Base-by-base conservation (phyloP, 2,329 filamentous ascomycete genomes). In the Alternaria rosae region DNA sequence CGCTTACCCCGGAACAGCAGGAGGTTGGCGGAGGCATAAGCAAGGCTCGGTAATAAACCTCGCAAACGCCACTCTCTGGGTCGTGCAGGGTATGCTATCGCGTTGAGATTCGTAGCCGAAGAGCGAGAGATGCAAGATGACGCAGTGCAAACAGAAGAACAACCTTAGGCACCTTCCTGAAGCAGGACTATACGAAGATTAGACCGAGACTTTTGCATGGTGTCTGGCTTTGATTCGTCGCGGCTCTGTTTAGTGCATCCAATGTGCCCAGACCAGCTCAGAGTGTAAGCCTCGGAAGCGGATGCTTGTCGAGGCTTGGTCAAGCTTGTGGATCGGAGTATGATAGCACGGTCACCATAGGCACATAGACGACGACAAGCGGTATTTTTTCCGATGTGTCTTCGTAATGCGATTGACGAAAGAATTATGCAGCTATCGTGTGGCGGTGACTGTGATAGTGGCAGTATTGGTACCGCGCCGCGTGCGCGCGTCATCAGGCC, bases 1-100 rank as follows among this genome's bases (percentile, higher is more conserved):
- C 67, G 54, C 69, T 67, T 71, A 17, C 25, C 70, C 61, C 43
- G 23, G 64, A 67, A 45, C 52, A 70, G 69, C 64, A 70, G 69
- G 68, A 66, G 59, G 51, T 44, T 51, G 41, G 21, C 20, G 43
- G 20, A 26, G 35, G 21, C 35, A 43, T 21, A n/a, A 42, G 26
- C 28, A n/a, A 45, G 35, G 25, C 42, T 38, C 44, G 59, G 35
- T 25, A 43, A 43, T 51, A 50, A 44, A 38, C 25, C 54, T 56
- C 20, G 50, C 42, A 52, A 54, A 32, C 35, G 45, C 57, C 38
- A 54, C 45, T 17, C 6, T 57, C 47, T 21, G 20, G 52, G 43
- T 53, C 50, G 20, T 43, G 25, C 50, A 42, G 48, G 28, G 57
- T 54, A 41, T 59, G 52, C 41, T 54, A 56, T 57, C 52, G 35